Percentiles rank a stretch among this genome's conserved stretches.
These are phyloP conservation scores for Candida germanica DNA, from an alignment of 805 yeast species.

Conservation along the genomic window DNA sequence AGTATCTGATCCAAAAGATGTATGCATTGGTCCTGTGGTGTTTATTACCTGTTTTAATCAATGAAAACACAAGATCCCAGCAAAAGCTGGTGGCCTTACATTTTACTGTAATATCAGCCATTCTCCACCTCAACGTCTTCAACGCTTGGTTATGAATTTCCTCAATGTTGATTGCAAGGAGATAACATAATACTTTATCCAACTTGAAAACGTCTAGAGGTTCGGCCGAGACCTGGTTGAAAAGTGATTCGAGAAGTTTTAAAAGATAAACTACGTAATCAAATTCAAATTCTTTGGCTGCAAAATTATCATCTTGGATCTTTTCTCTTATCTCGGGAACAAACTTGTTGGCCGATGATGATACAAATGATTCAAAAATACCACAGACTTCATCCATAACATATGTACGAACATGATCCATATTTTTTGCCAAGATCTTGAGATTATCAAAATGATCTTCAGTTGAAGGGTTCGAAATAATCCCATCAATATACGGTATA, in stretches of 20 bases:
- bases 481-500: constrained; percentile 4
- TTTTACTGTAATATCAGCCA: constrained; percentile 23
- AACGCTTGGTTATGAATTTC: constrained; percentile 35
- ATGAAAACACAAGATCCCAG: constrained; percentile 46
- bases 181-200: constrained; percentile 12
- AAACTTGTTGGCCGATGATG: constrained; percentile 12
- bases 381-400: constrained; percentile 6
- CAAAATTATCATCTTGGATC: constrained; percentile 1
- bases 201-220: constrained; percentile 1
- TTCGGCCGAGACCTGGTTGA: constrained; percentile 17
- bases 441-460: constrained; percentile 10
- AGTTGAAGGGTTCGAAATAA: constrained; percentile 4
- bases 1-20: constrained; percentile 55
- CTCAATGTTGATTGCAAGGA: constrained; percentile 37
- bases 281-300: constrained; percentile 9
- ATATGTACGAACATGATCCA: constrained; percentile 16
- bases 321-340: constrained; percentile 14
- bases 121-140: constrained; percentile 55
- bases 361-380: constrained; percentile 9
- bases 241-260: constrained; percentile 35
- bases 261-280: constrained; percentile 22
- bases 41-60: constrained; percentile 25
- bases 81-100: constrained; percentile 19
- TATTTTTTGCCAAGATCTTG: constrained; percentile 13
- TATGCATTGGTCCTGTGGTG: constrained; percentile 40